Percentiles rank a stretch among this genome's conserved stretches.
These are phyloP conservation scores for Logfia minima DNA, from an alignment of 129 eudicot species.

Conservation along the genomic window DNA sequence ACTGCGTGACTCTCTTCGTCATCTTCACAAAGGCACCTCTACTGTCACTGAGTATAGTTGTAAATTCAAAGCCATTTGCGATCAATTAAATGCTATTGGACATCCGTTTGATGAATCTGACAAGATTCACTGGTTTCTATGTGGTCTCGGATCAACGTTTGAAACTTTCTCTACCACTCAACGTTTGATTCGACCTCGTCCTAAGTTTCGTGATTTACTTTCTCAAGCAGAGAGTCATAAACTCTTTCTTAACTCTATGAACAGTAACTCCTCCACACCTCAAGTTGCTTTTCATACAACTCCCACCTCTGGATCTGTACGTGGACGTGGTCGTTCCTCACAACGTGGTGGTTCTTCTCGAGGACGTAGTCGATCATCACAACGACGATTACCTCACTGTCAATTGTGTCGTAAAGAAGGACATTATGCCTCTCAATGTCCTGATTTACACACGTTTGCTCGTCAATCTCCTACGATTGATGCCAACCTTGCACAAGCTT, in stretches of 20 bases:
- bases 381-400: neutral
- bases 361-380: neutral
- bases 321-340: neutral
- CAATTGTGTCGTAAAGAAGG: neutral
- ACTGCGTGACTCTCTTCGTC: too few relatives aligned
- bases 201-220: neutral
- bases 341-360: neutral
- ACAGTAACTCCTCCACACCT: neutral
- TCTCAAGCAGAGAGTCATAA: neutral
- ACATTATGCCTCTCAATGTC: neutral
- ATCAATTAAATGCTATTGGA: too few relatives aligned
- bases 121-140: too few relatives aligned
- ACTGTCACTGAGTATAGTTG: too few relatives aligned
- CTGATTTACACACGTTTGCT: neutral
- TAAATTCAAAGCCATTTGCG: too few relatives aligned
- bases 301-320: neutral
- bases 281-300: too few relatives aligned
- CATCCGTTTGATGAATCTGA: too few relatives aligned
- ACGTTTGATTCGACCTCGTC: too few relatives aligned
- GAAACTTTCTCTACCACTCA: too few relatives aligned
- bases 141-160: too few relatives aligned
- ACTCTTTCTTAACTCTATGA: neutral
- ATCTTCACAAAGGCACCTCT: too few relatives aligned
- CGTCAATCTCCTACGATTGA: neutral
- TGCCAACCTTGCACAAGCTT: neutral